A percentile compares a stretch with the other conserved stretches of the same genome.
phyloP scores from a whole-genome alignment of 805 yeast species.

The Cyberlindnera meyerae region DNA sequence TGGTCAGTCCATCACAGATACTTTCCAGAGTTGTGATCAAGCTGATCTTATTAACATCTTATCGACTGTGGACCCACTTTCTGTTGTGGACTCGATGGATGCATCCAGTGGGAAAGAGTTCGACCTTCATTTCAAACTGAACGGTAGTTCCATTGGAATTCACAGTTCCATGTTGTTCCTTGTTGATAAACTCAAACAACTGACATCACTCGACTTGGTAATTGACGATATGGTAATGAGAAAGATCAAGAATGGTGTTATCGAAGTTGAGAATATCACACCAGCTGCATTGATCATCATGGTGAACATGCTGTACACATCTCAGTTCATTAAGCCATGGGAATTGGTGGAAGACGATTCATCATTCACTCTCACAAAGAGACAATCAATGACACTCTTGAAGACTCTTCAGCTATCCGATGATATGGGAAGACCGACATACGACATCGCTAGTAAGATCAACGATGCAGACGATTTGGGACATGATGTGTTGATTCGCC shows the following conservation, averaged over 20 bases:
- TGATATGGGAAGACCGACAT: constrained; percentile 12
- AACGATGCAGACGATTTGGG: constrained; percentile 6
- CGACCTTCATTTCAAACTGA: constrained; percentile 33
- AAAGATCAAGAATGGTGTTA: constrained; percentile 16
- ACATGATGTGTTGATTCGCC: constrained; percentile 39
- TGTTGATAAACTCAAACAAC: constrained; percentile 9
- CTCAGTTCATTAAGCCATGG: constrained; percentile 43
- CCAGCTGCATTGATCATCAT: constrained; percentile 33
- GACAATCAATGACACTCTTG: constrained; percentile 11
- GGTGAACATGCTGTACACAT: constrained; percentile 48
- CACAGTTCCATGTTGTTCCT: constrained; percentile 9
- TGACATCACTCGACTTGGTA: constrained; percentile 26
- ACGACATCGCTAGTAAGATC: constrained; percentile 4
- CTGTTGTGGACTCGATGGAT: constrained; percentile 10
- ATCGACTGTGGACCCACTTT: constrained; percentile 10
- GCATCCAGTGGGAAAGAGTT: constrained; percentile 25
- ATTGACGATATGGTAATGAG: constrained; percentile 17
- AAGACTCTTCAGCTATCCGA: constrained; percentile 13
- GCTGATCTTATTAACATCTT: background rate
- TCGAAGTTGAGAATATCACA: constrained; percentile 16
- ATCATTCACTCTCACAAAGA: background rate
- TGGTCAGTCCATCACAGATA: constrained; percentile 13
- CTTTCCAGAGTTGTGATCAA: constrained; percentile 7
- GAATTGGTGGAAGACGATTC: constrained; percentile 20
- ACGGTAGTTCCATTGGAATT: constrained; percentile 30